Percentiles rank a stretch among this genome's conserved stretches.
Conservation (phyloP, 768 basidiomycete species). For the Suillus cothurnatus region DNA sequence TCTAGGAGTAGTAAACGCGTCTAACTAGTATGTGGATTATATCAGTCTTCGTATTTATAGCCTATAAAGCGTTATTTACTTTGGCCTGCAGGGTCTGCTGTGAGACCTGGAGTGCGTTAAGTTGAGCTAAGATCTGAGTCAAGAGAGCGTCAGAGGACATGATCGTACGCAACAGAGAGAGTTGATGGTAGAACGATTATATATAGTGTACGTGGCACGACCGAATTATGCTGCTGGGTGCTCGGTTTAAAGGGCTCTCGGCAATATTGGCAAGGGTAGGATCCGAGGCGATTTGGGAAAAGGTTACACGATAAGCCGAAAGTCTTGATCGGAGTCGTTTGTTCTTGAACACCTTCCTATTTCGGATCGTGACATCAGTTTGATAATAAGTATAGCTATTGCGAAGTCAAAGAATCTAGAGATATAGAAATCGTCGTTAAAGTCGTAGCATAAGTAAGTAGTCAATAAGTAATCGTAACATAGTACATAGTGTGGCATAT, state of each 20-base stretch:
- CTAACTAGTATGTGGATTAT: conserved; percentile 44
- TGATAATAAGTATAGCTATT: not conserved
- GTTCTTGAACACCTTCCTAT: not conserved
- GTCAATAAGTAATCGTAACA: not conserved
- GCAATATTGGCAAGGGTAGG: not conserved
- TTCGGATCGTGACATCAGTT: not conserved
- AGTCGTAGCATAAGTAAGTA: not conserved
- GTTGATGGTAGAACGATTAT: conserved; percentile 10
- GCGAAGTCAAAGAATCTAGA: not conserved
- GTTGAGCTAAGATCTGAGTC: conserved; percentile 71
- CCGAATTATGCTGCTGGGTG: not conserved
- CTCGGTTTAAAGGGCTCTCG: not conserved
- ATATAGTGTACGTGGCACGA: conserved; percentile 15
- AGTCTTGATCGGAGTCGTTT: not conserved
- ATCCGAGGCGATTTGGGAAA: conserved; percentile 2
- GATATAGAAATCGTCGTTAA: not conserved
- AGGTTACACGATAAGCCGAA: not conserved
- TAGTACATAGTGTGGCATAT: not conserved
- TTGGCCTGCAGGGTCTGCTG: conserved; percentile 82
- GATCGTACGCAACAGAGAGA: conserved; percentile 9
- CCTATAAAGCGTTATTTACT: conserved; percentile 42
- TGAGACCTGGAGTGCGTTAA: conserved; percentile 69
- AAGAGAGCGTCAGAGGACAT: conserved; percentile 58
- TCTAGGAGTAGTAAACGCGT: conserved; percentile 40
- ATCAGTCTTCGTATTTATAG: not conserved